These are phyloP conservation scores for Candida maesae DNA, from an alignment of 805 yeast species.

Conservation along the genomic window DNA sequence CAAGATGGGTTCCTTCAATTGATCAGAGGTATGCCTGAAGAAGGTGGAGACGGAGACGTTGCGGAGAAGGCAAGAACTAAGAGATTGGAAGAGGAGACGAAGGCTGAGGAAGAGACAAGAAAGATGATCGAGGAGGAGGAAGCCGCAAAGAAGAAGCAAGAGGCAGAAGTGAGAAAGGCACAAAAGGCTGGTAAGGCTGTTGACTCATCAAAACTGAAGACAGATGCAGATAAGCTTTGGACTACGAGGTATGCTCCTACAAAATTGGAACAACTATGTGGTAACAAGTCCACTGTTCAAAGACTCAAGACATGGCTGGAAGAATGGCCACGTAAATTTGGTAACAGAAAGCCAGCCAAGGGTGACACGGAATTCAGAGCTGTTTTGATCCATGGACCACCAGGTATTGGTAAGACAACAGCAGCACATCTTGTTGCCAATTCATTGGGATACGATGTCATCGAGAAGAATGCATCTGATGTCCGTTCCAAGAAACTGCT, in stretches of 20 bases:
- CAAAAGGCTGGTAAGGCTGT: constrained; percentile 24
- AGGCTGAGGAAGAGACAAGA: constrained; percentile 49
- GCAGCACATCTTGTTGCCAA: constrained; percentile 75
- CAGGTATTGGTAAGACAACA: constrained; percentile 82
- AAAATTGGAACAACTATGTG: constrained; percentile 73
- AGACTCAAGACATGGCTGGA: constrained; percentile 70
- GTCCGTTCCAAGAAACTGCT: constrained; percentile 81
- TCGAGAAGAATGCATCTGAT: constrained; percentile 84
- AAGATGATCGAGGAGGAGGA: constrained; percentile 44
- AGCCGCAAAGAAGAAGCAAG: constrained; percentile 30
- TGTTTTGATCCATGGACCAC: constrained; percentile 82
- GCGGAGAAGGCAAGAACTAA: constrained; percentile 74
- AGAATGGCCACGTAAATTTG: constrained; percentile 63
- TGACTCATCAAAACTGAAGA: constrained; percentile 23
- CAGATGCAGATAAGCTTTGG: constrained; percentile 74
- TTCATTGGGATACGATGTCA: constrained; percentile 63
- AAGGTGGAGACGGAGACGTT: constrained; percentile 81
- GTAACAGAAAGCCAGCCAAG: constrained; percentile 52
- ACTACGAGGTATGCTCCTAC: constrained; percentile 91
- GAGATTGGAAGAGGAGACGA: constrained; percentile 61
- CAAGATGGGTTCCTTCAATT: constrained; percentile 83
- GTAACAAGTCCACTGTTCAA: constrained; percentile 74
- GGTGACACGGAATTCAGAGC: constrained; percentile 77
- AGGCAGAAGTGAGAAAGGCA: constrained; percentile 24
- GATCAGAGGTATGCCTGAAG: constrained; percentile 77